Percentiles rank a stretch among this genome's conserved stretches.
phyloP scores from a whole-genome alignment of 306 rosid species.

The Acacia melanoxylon region DNA sequence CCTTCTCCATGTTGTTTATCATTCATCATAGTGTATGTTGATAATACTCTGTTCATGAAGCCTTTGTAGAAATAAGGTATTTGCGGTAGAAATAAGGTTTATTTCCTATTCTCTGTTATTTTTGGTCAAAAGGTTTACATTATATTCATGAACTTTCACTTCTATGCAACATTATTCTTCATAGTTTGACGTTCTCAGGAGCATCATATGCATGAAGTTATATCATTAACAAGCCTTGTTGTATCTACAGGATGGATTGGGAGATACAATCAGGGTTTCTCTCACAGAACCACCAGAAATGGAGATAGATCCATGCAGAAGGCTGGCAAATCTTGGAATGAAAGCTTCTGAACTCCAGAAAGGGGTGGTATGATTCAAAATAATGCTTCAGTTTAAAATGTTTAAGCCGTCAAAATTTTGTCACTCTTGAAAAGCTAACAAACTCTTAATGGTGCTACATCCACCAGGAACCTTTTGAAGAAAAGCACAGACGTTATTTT shows the following conservation, averaged over 20 bases:
- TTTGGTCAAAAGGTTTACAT: not conserved
- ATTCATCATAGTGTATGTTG: not conserved
- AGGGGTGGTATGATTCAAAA: slow-evolving; percentile 87
- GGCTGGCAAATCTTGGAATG: slow-evolving; percentile 89
- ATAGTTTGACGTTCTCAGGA: not conserved
- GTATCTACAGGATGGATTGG: slow-evolving; percentile 83
- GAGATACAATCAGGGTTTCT: slow-evolving; percentile 97
- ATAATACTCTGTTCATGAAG: not conserved
- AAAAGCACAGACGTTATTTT: slow-evolving; percentile 86
- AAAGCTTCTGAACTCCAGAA: slow-evolving; percentile 76
- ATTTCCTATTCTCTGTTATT: not conserved
- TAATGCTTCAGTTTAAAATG: slow-evolving; percentile 23
- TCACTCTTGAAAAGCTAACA: slow-evolving; percentile 8
- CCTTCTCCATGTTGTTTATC: slow-evolving; percentile 4
- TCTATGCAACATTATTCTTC: not conserved
- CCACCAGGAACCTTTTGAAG: slow-evolving; percentile 83
- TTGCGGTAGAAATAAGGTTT: not conserved
- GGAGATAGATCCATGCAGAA: slow-evolving; percentile 96
- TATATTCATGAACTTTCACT: not conserved
- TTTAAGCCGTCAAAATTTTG: slow-evolving; percentile 19
- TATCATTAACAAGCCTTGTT: slow-evolving; percentile 9
- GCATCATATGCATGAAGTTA: not conserved
- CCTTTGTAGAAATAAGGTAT: not conserved
- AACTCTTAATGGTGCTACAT: slow-evolving; percentile 30
- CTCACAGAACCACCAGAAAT: slow-evolving; percentile 96